Conservation (phyloP, 768 basidiomycete genomes). For the Kwoniella mangroviensis region DNA sequence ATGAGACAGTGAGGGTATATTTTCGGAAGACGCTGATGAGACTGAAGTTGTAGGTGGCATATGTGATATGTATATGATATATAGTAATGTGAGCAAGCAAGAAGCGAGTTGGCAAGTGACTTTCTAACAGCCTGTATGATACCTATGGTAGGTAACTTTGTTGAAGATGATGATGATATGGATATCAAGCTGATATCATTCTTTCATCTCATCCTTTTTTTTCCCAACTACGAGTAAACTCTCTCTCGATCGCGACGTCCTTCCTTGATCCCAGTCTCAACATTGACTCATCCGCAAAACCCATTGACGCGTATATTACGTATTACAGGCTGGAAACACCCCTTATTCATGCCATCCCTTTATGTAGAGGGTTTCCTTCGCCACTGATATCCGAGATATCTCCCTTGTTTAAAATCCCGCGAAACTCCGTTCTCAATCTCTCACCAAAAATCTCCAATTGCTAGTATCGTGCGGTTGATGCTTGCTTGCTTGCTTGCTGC, state of each 20-base stretch:
- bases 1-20: conserved; percentile 20
- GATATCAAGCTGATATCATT: conserved; percentile 1
- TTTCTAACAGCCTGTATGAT: neutral
- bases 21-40: conserved; percentile 12
- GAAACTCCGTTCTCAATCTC: conserved; percentile 24
- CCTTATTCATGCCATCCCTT: conserved; percentile 1
- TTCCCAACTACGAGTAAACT: neutral
- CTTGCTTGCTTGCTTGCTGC: conserved; percentile 6
- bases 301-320: conserved; percentile 3
- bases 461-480: neutral
- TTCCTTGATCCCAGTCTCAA: neutral
- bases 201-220: conserved; percentile 1
- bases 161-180: neutral
- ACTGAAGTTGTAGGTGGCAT: conserved; percentile 9
- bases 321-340: neutral
- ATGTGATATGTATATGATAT: conserved; percentile 1
- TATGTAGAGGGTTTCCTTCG: neutral
- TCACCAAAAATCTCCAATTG: neutral
- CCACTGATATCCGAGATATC: neutral
- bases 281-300: conserved; percentile 13
- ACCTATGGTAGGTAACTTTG: neutral
- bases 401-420: conserved; percentile 7
- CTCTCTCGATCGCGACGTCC: conserved; percentile 14
- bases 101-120: too few relatives aligned
- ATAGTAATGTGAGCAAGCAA: neutral